Percentiles rank a stretch among this genome's conserved stretches.
Evolutionary conservation across 169 alveolate genomes (phyloP).

Genomic region (Eimeria falciformis): DNA sequence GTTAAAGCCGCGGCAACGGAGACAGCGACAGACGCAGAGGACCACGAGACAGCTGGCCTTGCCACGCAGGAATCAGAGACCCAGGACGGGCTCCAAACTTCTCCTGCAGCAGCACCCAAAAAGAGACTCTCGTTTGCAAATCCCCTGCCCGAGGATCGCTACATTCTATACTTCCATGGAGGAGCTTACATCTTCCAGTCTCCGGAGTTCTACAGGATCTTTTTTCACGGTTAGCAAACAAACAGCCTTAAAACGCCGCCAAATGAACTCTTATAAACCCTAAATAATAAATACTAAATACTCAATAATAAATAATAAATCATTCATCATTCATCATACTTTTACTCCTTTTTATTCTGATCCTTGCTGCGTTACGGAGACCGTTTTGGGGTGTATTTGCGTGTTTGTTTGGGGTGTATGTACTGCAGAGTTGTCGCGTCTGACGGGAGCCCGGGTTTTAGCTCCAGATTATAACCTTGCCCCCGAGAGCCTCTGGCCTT

Average conservation of each 20-base stretch:
- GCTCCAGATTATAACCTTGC: conserved; percentile 53
- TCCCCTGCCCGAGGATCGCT: not conserved
- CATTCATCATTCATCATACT: too few species aligned
- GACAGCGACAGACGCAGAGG: not conserved
- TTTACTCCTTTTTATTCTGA: not conserved
- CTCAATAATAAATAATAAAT: too few species aligned
- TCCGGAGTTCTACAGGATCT: conserved; percentile 50
- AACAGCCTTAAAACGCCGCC: too few species aligned
- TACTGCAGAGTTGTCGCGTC: conserved; percentile 25
- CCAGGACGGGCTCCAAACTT: not conserved
- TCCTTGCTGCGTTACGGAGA: too few species aligned
- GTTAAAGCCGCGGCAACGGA: not conserved
- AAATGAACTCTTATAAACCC: too few species aligned
- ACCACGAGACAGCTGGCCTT: not conserved
- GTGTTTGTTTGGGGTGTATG: not conserved
- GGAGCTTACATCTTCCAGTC: conserved; percentile 51
- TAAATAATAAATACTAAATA: too few species aligned
- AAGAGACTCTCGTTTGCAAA: not conserved
- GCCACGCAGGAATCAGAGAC: not conserved
- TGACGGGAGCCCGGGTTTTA: conserved; percentile 42
- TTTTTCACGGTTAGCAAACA: conserved; percentile 20
- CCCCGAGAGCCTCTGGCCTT: conserved; percentile 66
- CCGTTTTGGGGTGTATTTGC: too few species aligned
- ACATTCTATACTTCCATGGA: conserved; percentile 64
- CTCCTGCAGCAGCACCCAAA: not conserved